Base-by-base conservation (phyloP, 352 stramenopile genomes). In the Pythium myriotylum region DNA sequence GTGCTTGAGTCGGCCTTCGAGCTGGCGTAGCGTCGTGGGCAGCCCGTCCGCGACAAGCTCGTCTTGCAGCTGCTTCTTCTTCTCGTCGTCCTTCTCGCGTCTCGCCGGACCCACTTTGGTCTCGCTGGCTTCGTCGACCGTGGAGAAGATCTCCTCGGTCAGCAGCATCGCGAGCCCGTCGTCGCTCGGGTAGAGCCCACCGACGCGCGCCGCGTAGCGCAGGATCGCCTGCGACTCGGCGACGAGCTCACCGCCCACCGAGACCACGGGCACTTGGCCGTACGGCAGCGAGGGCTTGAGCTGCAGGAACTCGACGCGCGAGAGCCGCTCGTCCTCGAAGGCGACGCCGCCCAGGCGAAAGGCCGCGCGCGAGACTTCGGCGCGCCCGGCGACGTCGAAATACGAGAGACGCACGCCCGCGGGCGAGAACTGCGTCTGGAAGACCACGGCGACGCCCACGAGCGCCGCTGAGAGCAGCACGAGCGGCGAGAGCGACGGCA, bases 191-290 rank as follows among this genome's bases (percentile, higher is more conserved):
- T 69, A 77, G 12, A 74, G 68, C 14, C 67, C 65, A 9, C 59
- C 64, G 22, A 91, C 57, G 3, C 82, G 80, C 7, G 83, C 87
- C 6, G 72, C 80, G 48, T 75, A 92, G 5, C 82, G 73, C 49
- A 93, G 55, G 27, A 91, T 82, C 1, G 74, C 70, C 13, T 74
- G 61, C 19, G 68, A 74, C 52, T 94, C 70, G 1, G 64, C 74
- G 20, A 90, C 62, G 17, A 62, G 50, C 8, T 76, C 40, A 1
- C 72, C 77, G 40, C 90, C 62, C 3, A 91, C 62, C 2, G 73
- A 41, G 14, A 79, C 43, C 37, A 66, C 61, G 14, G 68, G 71
- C 29, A 74, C 13, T 39, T 76, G 62, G 2, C 64, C 65, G 24
- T 54, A 75, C 1, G 68, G 68, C 19, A 77, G 47, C 27, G 58